A percentile compares a stretch with the other conserved stretches of the same genome.
phyloP scores from a whole-genome alignment of 306 rosid genomes.

The Phaseolus lunatus region DNA sequence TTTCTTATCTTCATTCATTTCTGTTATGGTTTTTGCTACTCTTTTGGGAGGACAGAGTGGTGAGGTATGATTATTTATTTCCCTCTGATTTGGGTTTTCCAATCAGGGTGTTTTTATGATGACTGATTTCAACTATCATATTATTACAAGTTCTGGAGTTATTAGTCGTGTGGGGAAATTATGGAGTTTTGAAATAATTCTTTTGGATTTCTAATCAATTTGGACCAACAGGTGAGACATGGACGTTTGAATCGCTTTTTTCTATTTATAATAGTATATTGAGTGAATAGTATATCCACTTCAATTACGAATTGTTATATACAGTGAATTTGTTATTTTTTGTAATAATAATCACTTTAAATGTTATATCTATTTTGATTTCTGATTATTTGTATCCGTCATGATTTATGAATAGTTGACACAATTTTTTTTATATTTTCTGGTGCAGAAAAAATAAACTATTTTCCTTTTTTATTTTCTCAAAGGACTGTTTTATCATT shows the following conservation, averaged over 20 bases:
- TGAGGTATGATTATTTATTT: background rate
- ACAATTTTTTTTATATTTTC: background rate
- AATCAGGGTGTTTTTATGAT: conserved; percentile 4
- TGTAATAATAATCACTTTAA: too few relatives aligned
- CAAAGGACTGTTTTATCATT: background rate
- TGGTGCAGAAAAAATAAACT: background rate
- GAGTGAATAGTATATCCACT: background rate
- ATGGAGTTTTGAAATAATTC: background rate
- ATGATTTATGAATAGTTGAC: background rate
- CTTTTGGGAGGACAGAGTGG: conserved; percentile 24
- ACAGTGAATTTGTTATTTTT: too few relatives aligned
- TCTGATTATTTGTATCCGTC: background rate
- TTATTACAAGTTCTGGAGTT: conserved; percentile 8
- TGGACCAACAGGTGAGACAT: conserved; percentile 12
- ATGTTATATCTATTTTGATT: background rate
- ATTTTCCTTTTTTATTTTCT: background rate
- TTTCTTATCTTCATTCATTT: conserved; percentile 7
- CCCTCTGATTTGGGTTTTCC: conserved; percentile 11
- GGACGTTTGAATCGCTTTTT: background rate
- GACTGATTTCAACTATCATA: background rate
- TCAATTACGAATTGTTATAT: background rate
- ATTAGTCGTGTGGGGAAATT: background rate
- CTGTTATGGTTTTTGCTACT: background rate
- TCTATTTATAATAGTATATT: background rate
- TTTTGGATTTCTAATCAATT: conserved; percentile 19